These are phyloP conservation scores for Mollisia scopiformis DNA, from an alignment of 2,329 filamentous ascomycete genomes.

Conservation along the genomic window DNA sequence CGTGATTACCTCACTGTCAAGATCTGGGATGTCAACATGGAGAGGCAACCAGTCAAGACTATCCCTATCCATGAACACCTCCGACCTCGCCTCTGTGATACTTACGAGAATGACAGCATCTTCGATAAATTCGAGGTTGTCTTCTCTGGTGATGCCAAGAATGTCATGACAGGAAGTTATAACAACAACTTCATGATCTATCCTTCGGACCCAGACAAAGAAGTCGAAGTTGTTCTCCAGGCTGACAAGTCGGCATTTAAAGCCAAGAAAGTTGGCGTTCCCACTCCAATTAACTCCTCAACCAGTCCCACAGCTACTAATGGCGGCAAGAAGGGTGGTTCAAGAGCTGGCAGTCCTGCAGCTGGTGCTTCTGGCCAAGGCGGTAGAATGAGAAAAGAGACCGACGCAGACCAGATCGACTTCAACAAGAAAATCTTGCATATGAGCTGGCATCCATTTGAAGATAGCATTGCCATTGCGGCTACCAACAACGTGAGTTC, in stretches of 20 bases:
- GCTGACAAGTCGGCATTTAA: slow-evolving; percentile 99
- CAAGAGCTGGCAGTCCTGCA: slow-evolving; percentile 85
- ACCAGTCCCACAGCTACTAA: slow-evolving; percentile 72
- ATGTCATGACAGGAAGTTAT: slow-evolving; percentile 99
- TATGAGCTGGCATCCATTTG: slow-evolving; percentile 99
- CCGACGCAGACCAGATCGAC: slow-evolving; percentile 98
- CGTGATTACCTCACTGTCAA: slow-evolving; percentile 98
- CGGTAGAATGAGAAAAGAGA: slow-evolving; percentile 97
- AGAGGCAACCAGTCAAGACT: slow-evolving; percentile 94
- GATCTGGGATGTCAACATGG: slow-evolving; percentile 99
- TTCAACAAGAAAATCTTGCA: slow-evolving; percentile 99
- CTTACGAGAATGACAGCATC: slow-evolving; percentile 98
- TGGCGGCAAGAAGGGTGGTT: slow-evolving; percentile 83
- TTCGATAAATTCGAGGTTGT: slow-evolving; percentile 99
- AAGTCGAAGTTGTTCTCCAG: slow-evolving; percentile 95
- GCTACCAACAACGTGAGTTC: slow-evolving; percentile 96
- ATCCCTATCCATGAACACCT: slow-evolving; percentile 99
- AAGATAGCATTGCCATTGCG: slow-evolving; percentile 99
- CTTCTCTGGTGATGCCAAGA: slow-evolving; percentile 97
- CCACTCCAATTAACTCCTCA: slow-evolving; percentile 89
- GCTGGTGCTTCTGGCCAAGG: slow-evolving; percentile 74
- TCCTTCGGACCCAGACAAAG: slow-evolving; percentile 91
- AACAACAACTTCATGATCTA: slow-evolving; percentile 99
- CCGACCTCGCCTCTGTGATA: slow-evolving; percentile 91
- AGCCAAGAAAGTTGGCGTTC: slow-evolving; percentile 98